Evolutionary conservation across 495 filamentous ascomycete species (phyloP), one percentile per base, ranked within the genome.

Genomic region (Podospora pseudocomata): DNA sequence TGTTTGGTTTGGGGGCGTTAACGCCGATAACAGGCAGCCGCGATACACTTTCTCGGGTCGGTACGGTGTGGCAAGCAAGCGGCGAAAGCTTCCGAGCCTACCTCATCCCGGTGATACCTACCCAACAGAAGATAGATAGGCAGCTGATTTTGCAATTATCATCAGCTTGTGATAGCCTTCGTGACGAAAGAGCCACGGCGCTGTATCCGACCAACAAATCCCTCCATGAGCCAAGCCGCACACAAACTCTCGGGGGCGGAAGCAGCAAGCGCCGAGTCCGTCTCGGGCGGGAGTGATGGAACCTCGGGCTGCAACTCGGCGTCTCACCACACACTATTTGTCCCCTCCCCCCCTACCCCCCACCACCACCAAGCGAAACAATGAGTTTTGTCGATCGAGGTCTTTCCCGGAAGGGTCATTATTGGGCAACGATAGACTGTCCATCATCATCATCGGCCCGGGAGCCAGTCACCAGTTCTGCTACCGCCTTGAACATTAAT

Each of bases 141-240:
- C 39, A 49, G 39, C 39, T 49, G 39, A 49, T 49, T 49, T 49
- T 49, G 15, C 39, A 3, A 49, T 23, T 2, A 7, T 49, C 9
- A 5, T 49, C 39, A 49, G 7, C 39, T 49, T 49, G 39, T 49
- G 39, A 49, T 11, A 49, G 39, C 13, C 39, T 49, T 7, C 39
- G 13, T 49, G 39, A 18, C 39, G 39, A 49, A 49, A 49, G 1
- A 49, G 15, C 34, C 3, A 5, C 34, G 11, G 34, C 89, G 90
- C 55, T 39, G 34, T 11, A 39, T 5, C 11, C 6, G 34, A 23
- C 23, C 23, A 23, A 23, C 23, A 23, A 23, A 23, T 23, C 1
- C 23, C 23, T 23, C 11, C 34, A 39, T 39, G 34, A 16, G 39
- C 39, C 39, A 49, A 49, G 39, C 6, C 39, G 13, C 15, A 28